Base-by-base conservation (phyloP, 192 early-diverging fungal species). In the Geranomyces michiganensis region DNA sequence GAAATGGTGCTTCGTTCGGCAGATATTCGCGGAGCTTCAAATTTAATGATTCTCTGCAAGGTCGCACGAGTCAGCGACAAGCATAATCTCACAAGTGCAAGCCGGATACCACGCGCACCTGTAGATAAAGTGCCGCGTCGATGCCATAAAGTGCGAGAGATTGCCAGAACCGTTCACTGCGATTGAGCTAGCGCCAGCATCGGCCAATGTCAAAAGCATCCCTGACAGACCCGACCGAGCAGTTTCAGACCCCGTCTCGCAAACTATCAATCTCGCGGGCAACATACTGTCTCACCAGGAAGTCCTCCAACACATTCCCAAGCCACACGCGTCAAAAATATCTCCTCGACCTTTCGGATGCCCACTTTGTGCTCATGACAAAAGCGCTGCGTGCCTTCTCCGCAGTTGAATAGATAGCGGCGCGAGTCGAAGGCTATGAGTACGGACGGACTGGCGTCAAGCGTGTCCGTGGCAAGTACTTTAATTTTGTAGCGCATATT, bases 341-440 rank as follows among this genome's bases (percentile, higher is more conserved):
- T 76, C 43, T 89, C 85, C 31, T 84, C 83, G 30, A 93, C 62
- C 79, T 94, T 96, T 46, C 81, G 74, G 32, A 94, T 74, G 22
- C 86, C 85, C 49, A 91, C 72, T 64, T 82, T 88, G 64, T 93
- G 84, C 75, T 96, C 92, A 70, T 88, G 76, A 73, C 90, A 88
- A 33, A 96, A 75, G 48, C 96, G 87, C 77, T 98, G 96, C 1
- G 88, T 90, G 26, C 94, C 95, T 75, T 98, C 96, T 56, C 90
- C 84, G 75, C 91, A 93, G 82, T 98, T 98, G 84, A 98, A 92
- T 77, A 98, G 79, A 68, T 96, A 96, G 27, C 92, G 82, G 45
- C 90, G 84, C 14, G 65, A 68, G 58, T 92, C 88, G 79, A 94
- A 92, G 62, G 90, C 82, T 27, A 94, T 76, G 56, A 96, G 66